phyloP scores from a whole-genome alignment of 768 basidiomycete genomes.

The Suillus weaverae region DNA sequence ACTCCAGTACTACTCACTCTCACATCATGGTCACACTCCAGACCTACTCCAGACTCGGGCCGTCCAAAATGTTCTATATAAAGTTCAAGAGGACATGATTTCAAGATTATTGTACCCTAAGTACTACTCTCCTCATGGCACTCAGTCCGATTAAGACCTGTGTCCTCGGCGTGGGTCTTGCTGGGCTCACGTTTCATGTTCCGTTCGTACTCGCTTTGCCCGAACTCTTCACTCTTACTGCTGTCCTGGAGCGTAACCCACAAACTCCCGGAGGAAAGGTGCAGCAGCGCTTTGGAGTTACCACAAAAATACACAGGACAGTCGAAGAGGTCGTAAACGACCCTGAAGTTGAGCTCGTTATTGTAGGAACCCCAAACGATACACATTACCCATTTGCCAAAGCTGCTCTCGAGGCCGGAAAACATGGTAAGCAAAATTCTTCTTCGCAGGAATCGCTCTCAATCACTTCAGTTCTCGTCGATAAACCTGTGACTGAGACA shows the following conservation, averaged over 20 bases:
- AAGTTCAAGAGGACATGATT: not conserved
- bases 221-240: constrained; percentile 64
- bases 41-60: constrained; percentile 6
- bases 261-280: constrained; percentile 60
- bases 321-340: constrained; percentile 64
- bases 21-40: constrained; percentile 10
- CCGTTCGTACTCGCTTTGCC: constrained; percentile 78
- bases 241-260: constrained; percentile 78
- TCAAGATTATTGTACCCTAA: not conserved
- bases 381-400: constrained; percentile 74
- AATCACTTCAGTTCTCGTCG: constrained; percentile 59
- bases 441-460: not conserved
- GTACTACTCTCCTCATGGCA: constrained; percentile 6
- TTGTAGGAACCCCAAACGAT: constrained; percentile 71
- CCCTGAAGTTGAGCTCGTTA: constrained; percentile 62
- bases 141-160: constrained; percentile 62
- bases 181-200: constrained; percentile 76
- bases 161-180: constrained; percentile 75
- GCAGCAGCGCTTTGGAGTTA: constrained; percentile 60
- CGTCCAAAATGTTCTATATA: constrained; percentile 10
- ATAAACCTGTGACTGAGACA: constrained; percentile 75
- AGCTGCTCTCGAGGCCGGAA: constrained; percentile 63
- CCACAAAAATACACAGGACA: constrained; percentile 55
- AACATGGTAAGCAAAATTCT: constrained; percentile 53
- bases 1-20: not conserved